These are phyloP conservation scores for Phytophthora cryptogea DNA, from an alignment of 352 stramenopile genomes.

Conservation along the genomic window DNA sequence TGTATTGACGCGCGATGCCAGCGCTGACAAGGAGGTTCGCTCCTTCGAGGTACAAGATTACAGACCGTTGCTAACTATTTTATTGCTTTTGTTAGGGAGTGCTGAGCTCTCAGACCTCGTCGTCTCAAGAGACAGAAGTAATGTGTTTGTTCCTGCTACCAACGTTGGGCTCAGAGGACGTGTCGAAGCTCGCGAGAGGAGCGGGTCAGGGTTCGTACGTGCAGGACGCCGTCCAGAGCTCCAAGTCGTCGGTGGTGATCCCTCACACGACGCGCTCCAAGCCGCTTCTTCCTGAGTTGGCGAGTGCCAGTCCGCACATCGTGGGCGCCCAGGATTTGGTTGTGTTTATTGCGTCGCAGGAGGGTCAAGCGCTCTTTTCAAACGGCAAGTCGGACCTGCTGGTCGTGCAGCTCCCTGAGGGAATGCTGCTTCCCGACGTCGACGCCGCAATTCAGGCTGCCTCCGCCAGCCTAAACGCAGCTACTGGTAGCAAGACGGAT, in stretches of 20 bases:
- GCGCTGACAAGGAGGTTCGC: constrained; percentile 45
- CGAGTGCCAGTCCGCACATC: constrained; percentile 29
- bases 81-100: constrained; percentile 36
- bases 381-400: constrained; percentile 68
- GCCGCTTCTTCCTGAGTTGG: constrained; percentile 40
- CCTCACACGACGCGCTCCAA: constrained; percentile 68
- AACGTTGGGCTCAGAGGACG: constrained; percentile 46
- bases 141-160: constrained; percentile 64
- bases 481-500: constrained; percentile 44
- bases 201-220: constrained; percentile 43
- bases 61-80: constrained; percentile 7
- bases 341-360: constrained; percentile 38
- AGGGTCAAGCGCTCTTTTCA: constrained; percentile 40
- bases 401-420: constrained; percentile 55
- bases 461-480: constrained; percentile 34
- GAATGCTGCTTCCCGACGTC: constrained; percentile 36
- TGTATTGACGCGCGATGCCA: constrained; percentile 32
- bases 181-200: constrained; percentile 41
- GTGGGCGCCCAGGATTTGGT: constrained; percentile 26
- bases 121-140: constrained; percentile 39
- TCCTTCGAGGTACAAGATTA: neutral
- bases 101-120: constrained; percentile 29
- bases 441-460: constrained; percentile 55
- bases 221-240: constrained; percentile 45
- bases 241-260: constrained; percentile 68